Base-by-base conservation (phyloP, 768 basidiomycete species). In the Gloeophyllum trabeum region DNA sequence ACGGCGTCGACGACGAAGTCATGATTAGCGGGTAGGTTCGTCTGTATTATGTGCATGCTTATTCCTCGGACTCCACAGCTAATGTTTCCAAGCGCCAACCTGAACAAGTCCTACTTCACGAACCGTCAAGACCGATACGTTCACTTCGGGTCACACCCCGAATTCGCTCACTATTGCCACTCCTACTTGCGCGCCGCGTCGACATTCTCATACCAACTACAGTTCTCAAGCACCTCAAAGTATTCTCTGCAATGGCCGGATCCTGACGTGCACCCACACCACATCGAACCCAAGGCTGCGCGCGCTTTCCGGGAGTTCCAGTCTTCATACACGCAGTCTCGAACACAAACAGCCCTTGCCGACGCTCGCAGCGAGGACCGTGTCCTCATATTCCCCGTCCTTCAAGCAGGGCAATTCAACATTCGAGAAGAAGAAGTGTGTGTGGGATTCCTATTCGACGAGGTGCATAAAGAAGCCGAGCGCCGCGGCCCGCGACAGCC, bases 71-170 rank as follows among this genome's bases (percentile, higher is more conserved):
- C 6, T n/a, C 10, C 4, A 39, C 23, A n/a, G 19, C 42, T 28
- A 13, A 37, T 36, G 24, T 20, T 32, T 39, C 32, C 2, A 52
- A 98, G 94, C 1, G 96, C 96, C 6, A 99, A 99, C 58, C 69
- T 98, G 30, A 92, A 85, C 54, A 69, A 73, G 48, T 87, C 92
- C 12, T 99, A 99, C 60, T 99, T 98, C 53, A 83, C 89, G 1
- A 75, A 97, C 51, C 79, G 96, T 14, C 91, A 96, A 62, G 96
- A 99, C 59, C 85, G 96, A 19, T 98, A 98, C 57, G 60, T 98
- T 6, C 76, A 79, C 43, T 81, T 99, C 55, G 56, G 56, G 0
- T 59, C 57, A 2, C 78, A 90, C 45, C 64, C 72, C 1, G 53
- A 54, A 1, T 62, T 98, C 3, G 77, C 91, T 1, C 73, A 84